These are phyloP conservation scores for Aspergillus pseudotamarii DNA, from an alignment of 2,329 filamentous ascomycete species.

Conservation along the genomic window DNA sequence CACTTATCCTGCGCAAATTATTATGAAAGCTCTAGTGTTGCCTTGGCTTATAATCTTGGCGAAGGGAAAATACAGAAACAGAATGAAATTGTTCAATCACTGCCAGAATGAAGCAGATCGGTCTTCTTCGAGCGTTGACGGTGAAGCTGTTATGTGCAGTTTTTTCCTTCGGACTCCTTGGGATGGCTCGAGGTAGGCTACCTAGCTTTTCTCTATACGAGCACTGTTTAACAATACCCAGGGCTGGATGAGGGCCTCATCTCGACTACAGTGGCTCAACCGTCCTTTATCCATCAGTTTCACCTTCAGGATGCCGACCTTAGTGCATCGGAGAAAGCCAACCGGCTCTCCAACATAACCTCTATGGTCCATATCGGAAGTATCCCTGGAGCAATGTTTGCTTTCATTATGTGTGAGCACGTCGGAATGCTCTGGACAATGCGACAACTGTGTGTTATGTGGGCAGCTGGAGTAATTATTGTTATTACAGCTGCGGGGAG, in stretches of 20 bases:
- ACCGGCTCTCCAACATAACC: conserved; percentile 40
- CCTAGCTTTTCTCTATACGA: not conserved
- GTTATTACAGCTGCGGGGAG: conserved; percentile 36
- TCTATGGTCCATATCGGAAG: conserved; percentile 46
- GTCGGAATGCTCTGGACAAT: conserved; percentile 31
- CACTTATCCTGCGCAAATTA: not conserved
- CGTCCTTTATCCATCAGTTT: conserved; percentile 23
- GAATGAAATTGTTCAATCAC: not conserved
- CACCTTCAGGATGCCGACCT: conserved; percentile 12
- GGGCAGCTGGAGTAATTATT: conserved; percentile 31
- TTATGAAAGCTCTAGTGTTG: not conserved
- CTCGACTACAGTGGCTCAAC: conserved; percentile 23
- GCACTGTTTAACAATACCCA: conserved; percentile 3
- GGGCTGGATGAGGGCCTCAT: conserved; percentile 28
- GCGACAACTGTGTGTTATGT: conserved; percentile 24
- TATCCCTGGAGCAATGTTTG: conserved; percentile 38
- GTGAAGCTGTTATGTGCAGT: conserved; percentile 17
- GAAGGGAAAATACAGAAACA: not conserved
- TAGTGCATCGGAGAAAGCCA: conserved; percentile 27
- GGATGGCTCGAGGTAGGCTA: conserved; percentile 19
- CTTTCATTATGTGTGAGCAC: conserved; percentile 30
- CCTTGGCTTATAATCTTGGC: not conserved
- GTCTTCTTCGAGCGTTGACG: not conserved
- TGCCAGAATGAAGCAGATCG: not conserved
- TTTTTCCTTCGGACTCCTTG: conserved; percentile 19